Percentiles rank a stretch among this genome's conserved stretches.
Conservation (phyloP, 2,329 filamentous ascomycete genomes). For the Aureobasidium mangrovei region DNA sequence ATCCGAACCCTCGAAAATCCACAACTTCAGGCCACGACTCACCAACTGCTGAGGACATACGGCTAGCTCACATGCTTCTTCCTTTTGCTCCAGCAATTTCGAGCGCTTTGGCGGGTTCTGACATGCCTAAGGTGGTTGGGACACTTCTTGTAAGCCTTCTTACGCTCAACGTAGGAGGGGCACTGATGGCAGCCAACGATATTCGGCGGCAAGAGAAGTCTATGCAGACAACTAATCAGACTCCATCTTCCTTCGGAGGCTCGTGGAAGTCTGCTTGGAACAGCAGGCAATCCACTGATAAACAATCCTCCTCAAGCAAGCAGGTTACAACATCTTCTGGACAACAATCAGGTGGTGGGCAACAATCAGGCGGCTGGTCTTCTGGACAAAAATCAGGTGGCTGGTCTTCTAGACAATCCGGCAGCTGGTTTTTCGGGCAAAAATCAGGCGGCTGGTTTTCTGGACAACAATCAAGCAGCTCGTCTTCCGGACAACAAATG, state of each 20-base stretch:
- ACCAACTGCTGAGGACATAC: neutral
- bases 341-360: too few relatives aligned
- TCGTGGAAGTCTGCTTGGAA: too few relatives aligned
- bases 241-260: too few relatives aligned
- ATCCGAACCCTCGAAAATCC: too few relatives aligned
- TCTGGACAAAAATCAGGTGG: too few relatives aligned
- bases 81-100: neutral
- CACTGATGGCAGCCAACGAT: neutral
- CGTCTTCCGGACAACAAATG: neutral
- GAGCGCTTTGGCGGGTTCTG: neutral
- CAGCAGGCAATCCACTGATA: too few relatives aligned
- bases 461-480: neutral
- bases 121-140: neutral
- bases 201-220: neutral
- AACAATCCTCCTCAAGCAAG: too few relatives aligned
- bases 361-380: too few relatives aligned
- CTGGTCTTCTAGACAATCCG: neutral
- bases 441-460: neutral
- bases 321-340: too few relatives aligned
- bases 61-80: neutral
- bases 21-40: too few relatives aligned
- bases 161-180: neutral
- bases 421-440: neutral
- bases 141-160: neutral
- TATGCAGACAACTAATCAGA: neutral